These are phyloP conservation scores for Boletus vinaceobasis DNA, from an alignment of 768 basidiomycete genomes.

Conservation along the genomic window DNA sequence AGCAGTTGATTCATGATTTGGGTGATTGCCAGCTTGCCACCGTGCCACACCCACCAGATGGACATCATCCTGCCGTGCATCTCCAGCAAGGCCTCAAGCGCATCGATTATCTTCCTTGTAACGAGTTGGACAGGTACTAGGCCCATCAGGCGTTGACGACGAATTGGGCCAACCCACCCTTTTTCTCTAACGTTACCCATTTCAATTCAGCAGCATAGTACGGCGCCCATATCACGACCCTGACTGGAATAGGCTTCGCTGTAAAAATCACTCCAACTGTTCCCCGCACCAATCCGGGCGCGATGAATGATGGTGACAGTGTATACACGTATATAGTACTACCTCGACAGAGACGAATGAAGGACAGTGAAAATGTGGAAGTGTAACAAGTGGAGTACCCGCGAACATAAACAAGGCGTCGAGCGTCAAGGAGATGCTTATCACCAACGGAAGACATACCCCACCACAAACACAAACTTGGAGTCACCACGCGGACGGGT, in stretches of 20 bases:
- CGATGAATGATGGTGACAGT: constrained; percentile 12
- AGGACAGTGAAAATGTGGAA: constrained; percentile 21
- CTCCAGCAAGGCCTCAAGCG: constrained; percentile 14
- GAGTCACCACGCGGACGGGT: constrained; percentile 9
- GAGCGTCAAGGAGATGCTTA: constrained; percentile 18
- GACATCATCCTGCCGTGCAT: constrained; percentile 17
- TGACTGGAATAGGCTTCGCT: constrained; percentile 1
- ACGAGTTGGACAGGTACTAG: constrained; percentile 2
- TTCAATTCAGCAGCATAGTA: constrained; percentile 8
- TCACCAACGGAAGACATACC: constrained; percentile 17
- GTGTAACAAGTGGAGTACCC: neutral
- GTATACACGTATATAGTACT: constrained; percentile 24
- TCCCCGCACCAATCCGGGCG: neutral
- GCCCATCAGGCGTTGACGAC: constrained; percentile 12
- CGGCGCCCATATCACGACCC: constrained; percentile 7
- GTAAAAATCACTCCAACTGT: neutral
- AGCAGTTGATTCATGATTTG: constrained; percentile 8
- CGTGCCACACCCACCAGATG: constrained; percentile 16
- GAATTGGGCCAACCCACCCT: constrained; percentile 14
- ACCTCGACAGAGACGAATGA: constrained; percentile 25
- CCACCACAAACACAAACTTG: constrained; percentile 15
- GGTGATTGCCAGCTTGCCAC: constrained; percentile 20
- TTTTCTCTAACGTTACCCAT: constrained; percentile 3
- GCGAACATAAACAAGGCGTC: constrained; percentile 18
- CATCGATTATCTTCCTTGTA: constrained; percentile 13